Percentiles rank a stretch among this genome's conserved stretches.
phyloP scores from a whole-genome alignment of 1,139 yeast genomes.

The Taphrina pruni region DNA sequence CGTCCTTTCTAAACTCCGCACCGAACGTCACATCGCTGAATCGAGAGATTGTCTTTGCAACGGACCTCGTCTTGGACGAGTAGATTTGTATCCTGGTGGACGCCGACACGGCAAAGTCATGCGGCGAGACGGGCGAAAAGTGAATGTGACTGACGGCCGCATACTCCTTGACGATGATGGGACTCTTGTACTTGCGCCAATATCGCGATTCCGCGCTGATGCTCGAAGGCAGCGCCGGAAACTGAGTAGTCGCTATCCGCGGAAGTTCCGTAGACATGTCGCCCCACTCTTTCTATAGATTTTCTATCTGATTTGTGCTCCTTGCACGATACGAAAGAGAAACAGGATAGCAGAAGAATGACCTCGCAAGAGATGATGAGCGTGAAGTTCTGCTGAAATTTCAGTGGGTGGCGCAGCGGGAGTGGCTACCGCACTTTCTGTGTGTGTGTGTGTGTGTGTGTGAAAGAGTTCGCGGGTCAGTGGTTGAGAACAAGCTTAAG shows the following conservation, averaged over 20 bases:
- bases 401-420: constrained; percentile 5
- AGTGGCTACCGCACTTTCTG: neutral
- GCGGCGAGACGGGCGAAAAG: constrained; percentile 84
- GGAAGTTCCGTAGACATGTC: constrained; percentile 39
- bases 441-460: no score
- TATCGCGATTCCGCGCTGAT: constrained; percentile 75
- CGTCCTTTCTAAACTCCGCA: constrained; percentile 83
- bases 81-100: constrained; percentile 90
- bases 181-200: constrained; percentile 85
- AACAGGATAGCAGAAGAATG: no score
- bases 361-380: neutral
- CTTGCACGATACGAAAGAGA: no score
- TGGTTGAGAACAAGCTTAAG: no score
- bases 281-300: no score
- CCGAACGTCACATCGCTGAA: constrained; percentile 89
- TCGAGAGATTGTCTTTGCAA: constrained; percentile 82
- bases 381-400: constrained; percentile 8
- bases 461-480: no score
- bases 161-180: constrained; percentile 91
- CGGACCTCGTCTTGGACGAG: constrained; percentile 91
- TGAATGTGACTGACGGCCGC: constrained; percentile 86
- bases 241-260: constrained; percentile 23
- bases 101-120: constrained; percentile 92
- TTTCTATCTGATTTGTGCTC: no score
- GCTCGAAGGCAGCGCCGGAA: constrained; percentile 26